Conservation (phyloP, 139 green algal genomes). For the Diplosphaera chodatii region DNA sequence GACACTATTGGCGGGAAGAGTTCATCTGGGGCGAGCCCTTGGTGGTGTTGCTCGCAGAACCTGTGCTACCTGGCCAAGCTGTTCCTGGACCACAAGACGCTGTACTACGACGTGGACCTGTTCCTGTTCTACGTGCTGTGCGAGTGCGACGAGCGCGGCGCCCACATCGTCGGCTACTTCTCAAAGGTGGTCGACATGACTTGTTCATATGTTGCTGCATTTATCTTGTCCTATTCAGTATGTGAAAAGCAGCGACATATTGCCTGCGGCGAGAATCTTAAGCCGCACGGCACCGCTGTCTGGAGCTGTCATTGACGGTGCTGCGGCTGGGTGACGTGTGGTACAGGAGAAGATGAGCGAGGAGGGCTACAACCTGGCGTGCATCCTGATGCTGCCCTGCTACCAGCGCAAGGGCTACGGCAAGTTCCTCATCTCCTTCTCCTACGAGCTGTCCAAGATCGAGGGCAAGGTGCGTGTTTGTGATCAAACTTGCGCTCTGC, state of each 20-base stretch:
- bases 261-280: too few species aligned
- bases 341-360: constrained; percentile 76
- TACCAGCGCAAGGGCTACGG: constrained; percentile 99
- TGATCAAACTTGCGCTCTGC: too few species aligned
- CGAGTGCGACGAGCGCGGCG: constrained; percentile 90
- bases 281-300: too few species aligned
- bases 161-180: constrained; percentile 89
- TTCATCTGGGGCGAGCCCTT: too few species aligned
- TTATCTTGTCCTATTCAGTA: too few species aligned
- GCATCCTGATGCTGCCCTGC: constrained; percentile 94
- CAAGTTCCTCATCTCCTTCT: constrained; percentile 97
- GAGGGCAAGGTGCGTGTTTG: constrained; percentile 67
- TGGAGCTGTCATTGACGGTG: background rate
- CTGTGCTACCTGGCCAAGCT: constrained; percentile 98
- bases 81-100: constrained; percentile 99
- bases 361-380: constrained; percentile 98
- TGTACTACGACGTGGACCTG: constrained; percentile 99
- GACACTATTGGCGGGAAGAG: too few species aligned
- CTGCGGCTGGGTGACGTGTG: background rate
- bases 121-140: constrained; percentile 99
- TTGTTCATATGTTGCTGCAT: too few species aligned
- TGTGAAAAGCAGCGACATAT: too few species aligned
- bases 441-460: constrained; percentile 96
- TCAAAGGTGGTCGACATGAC: background rate
- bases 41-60: constrained; percentile 64